These are phyloP conservation scores for Oryza glaberrima DNA, from an alignment of 176 grass and related monocot species.

Conservation along the genomic window DNA sequence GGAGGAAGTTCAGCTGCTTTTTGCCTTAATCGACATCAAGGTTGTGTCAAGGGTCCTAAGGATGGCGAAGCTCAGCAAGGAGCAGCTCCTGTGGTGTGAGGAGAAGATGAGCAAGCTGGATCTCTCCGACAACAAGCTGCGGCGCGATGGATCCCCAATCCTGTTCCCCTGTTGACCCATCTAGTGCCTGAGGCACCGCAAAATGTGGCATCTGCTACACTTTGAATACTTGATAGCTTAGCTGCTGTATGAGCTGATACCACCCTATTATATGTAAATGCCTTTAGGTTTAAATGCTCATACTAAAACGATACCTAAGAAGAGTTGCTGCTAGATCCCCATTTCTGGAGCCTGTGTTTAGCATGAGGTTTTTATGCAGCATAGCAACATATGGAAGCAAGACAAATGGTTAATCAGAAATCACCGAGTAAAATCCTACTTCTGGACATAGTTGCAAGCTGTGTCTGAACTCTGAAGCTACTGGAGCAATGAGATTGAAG, in stretches of 20 bases:
- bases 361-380: constrained; percentile 20
- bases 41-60: constrained; percentile 82
- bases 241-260: constrained; percentile 2
- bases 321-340: constrained; percentile 7
- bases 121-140: constrained; percentile 69
- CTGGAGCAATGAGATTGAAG: background rate
- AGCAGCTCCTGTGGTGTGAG: constrained; percentile 96
- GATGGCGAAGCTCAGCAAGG: constrained; percentile 84
- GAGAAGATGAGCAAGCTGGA: constrained; percentile 99
- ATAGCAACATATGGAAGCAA: background rate
- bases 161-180: constrained; percentile 79
- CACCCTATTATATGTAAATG: constrained; percentile 53
- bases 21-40: constrained; percentile 86
- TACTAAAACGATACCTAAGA: constrained; percentile 35
- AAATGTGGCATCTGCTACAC: constrained; percentile 11
- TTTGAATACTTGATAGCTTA: background rate
- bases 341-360: constrained; percentile 23
- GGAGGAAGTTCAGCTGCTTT: constrained; percentile 91
- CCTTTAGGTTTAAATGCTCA: constrained; percentile 36
- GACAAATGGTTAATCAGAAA: background rate
- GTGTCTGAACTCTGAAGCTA: constrained; percentile 28
- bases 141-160: constrained; percentile 74
- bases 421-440: background rate
- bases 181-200: background rate
- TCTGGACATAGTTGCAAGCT: background rate